These are phyloP conservation scores for Sergeia podlipaevii DNA, from an alignment of 208 protist species.

Conservation along the genomic window DNA sequence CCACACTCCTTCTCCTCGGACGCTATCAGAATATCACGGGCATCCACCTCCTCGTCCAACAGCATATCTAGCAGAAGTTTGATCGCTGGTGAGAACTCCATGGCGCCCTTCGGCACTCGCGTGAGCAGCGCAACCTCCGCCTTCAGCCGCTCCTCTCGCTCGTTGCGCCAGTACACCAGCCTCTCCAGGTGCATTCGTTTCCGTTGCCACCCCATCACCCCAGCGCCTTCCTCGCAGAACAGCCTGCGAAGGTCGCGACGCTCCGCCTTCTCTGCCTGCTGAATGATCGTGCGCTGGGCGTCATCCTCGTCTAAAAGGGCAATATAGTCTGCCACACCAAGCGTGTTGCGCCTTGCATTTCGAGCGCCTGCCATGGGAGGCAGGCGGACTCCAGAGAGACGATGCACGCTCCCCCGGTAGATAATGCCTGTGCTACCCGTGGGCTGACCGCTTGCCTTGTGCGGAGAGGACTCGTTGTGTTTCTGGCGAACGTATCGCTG, in stretches of 20 bases:
- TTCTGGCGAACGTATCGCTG: constrained; percentile 46
- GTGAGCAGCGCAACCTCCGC: constrained; percentile 26
- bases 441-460: neutral
- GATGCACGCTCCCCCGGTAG: neutral
- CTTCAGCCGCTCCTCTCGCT: constrained; percentile 41
- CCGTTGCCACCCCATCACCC: constrained; percentile 50
- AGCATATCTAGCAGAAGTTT: constrained; percentile 18
- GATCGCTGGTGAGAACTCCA: neutral
- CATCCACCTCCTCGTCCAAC: constrained; percentile 28
- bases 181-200: constrained; percentile 77
- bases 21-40: constrained; percentile 8
- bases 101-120: constrained; percentile 5
- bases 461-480: constrained; percentile 6
- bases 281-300: constrained; percentile 26
- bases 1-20: constrained; percentile 11
- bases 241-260: constrained; percentile 25
- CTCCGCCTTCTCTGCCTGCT: constrained; percentile 24
- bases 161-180: constrained; percentile 65
- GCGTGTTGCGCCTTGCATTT: constrained; percentile 33
- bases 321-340: constrained; percentile 61
- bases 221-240: constrained; percentile 32
- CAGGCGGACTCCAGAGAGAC: neutral
- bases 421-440: neutral
- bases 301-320: constrained; percentile 52
- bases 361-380: constrained; percentile 4